Conservation (phyloP, 352 stramenopile genomes). For the Phytophthora citricola region DNA sequence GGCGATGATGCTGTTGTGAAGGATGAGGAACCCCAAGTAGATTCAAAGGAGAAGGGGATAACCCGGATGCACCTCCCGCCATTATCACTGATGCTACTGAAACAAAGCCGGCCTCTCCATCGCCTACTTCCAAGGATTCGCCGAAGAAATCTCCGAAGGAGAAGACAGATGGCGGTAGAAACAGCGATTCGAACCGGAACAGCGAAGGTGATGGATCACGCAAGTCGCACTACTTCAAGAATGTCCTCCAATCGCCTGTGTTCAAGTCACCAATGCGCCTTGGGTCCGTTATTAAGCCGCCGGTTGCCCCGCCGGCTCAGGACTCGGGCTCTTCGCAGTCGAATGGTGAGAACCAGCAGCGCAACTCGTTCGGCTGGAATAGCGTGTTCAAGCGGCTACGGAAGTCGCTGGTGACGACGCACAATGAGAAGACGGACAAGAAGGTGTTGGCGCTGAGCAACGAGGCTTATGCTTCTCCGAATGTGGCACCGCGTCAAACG, state of each 20-base stretch:
- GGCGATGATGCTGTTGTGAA: constrained; percentile 11
- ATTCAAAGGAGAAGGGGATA: constrained; percentile 13
- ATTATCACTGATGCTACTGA: constrained; percentile 18
- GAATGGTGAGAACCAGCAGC: constrained; percentile 38
- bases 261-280: constrained; percentile 84
- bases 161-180: constrained; percentile 26
- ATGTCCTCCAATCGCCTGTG: constrained; percentile 84
- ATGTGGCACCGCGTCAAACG: constrained; percentile 54
- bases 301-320: constrained; percentile 42
- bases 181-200: constrained; percentile 27
- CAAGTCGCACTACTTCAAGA: constrained; percentile 89
- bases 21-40: constrained; percentile 11
- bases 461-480: constrained; percentile 64
- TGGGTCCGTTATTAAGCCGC: constrained; percentile 76
- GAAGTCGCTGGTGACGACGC: constrained; percentile 78
- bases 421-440: constrained; percentile 68
- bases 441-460: constrained; percentile 78
- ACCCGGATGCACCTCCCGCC: neutral
- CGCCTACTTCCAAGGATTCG: constrained; percentile 17
- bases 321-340: constrained; percentile 30
- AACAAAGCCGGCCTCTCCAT: constrained; percentile 16
- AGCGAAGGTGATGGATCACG: constrained; percentile 46
- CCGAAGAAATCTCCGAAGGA: constrained; percentile 35
- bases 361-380: constrained; percentile 81
- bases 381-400: constrained; percentile 81